Conservation (phyloP, 1,284 basidiomycete species). For the Athelia psychrophila region DNA sequence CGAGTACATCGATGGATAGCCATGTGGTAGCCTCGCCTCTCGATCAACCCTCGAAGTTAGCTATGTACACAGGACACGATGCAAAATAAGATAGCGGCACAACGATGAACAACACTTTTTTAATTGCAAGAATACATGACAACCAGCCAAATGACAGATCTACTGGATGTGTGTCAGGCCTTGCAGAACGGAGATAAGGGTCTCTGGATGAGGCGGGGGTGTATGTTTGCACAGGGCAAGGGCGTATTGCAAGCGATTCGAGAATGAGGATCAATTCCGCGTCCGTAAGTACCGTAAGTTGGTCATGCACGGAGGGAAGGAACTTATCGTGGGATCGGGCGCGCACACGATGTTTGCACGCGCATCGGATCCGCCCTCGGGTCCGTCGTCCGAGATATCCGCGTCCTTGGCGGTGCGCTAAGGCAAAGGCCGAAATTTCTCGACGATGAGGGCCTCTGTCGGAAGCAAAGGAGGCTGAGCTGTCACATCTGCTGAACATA, state of each 20-base stretch:
- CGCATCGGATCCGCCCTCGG: constrained; percentile 46
- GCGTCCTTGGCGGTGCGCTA: constrained; percentile 42
- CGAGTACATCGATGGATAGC: too few relatives aligned
- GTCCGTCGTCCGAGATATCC: constrained; percentile 38
- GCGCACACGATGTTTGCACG: constrained; percentile 26
- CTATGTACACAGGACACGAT: too few relatives aligned
- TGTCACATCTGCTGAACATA: constrained; percentile 81
- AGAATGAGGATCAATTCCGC: constrained; percentile 74
- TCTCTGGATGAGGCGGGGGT: constrained; percentile 16
- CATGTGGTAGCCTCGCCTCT: too few relatives aligned
- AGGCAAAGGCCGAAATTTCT: constrained; percentile 57
- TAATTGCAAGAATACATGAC: neutral
- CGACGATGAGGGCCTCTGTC: constrained; percentile 76
- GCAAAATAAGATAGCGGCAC: too few relatives aligned
- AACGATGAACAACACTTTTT: too few relatives aligned
- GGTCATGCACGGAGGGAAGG: constrained; percentile 71
- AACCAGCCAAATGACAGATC: neutral
- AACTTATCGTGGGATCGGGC: constrained; percentile 32
- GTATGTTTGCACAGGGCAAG: constrained; percentile 39
- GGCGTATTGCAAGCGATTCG: constrained; percentile 76
- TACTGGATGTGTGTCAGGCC: constrained; percentile 37
- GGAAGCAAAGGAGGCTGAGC: constrained; percentile 75
- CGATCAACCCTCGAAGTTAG: too few relatives aligned
- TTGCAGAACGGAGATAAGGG: constrained; percentile 26
- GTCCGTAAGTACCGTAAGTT: constrained; percentile 77